Base-by-base conservation (phyloP, 208 protist genomes). In the Wallacemonas sp. region DNA sequence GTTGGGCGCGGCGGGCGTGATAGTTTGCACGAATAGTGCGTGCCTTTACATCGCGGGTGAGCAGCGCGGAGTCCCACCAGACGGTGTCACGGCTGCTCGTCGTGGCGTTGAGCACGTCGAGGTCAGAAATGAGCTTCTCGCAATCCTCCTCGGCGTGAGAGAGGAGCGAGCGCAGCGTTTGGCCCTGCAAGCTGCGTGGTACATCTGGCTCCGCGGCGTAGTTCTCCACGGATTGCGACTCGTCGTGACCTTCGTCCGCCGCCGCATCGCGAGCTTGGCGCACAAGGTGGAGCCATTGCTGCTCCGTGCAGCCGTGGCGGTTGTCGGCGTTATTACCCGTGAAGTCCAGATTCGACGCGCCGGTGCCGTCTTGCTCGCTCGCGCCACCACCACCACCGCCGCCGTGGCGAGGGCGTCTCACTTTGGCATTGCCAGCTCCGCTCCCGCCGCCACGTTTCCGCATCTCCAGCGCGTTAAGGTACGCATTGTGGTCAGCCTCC, bases 1-100 rank as follows among this genome's bases (percentile, higher is more conserved):
- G 65, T 14, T 83, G 31, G 9, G 78, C 79, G 9, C 58, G 42
- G 4, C 78, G 79, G 0, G 80, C 79, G 68, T 95, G 88, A 59
- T 91, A 95, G 70, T 87, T 89, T 0, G 70, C 73, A 8, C 88
- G 83, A 12, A 90, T 77, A 2, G 73, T 68, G 38, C 54, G 21
- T 12, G 82, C 66, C 71, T 92, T 92, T 68, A 95, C 80, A n/a
- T 84, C 73, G 4, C 88, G 74, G 33, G 84, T 84, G 2, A 72
- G 68, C 68, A 89, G 70, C 12, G 88, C 88, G 14, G 88, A 95
- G 17, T 76, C 64, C 84, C 85, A 95, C 86, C 86, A 95, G 30
- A 58, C 58, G 5, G 36, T 47, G 19, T 58, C 51, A 2, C 51
- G 51, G 45, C 38, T 54, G 31, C 55, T 51, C 24, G 61, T 26